phyloP scores from a whole-genome alignment of 2,329 filamentous ascomycete genomes.

The Ophiostoma sp. region DNA sequence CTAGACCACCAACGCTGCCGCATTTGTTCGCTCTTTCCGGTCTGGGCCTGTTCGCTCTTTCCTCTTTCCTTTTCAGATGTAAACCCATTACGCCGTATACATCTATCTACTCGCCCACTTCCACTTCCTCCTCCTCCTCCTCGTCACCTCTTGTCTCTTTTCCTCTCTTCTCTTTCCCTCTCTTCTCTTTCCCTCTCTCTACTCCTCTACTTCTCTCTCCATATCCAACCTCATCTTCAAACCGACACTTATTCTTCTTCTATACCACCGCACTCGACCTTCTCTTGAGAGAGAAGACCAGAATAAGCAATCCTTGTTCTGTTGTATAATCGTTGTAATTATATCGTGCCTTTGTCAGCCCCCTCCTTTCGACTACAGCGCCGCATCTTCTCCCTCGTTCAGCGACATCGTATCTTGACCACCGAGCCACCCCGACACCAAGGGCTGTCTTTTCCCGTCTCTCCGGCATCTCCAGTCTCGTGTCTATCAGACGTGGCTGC shows the following conservation, averaged over 20 bases:
- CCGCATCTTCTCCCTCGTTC: conserved; percentile 12
- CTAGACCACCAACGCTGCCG: neutral
- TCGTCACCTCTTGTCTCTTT: neutral
- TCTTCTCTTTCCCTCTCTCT: neutral
- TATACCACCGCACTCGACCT: neutral
- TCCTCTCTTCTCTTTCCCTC: neutral
- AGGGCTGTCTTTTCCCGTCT: neutral
- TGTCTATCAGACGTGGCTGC: neutral
- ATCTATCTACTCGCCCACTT: neutral
- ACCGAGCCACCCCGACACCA: neutral
- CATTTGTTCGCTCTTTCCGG: conserved; percentile 16
- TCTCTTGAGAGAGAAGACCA: conserved; percentile 20
- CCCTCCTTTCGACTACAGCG: neutral
- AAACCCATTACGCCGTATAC: neutral
- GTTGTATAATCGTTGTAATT: conserved; percentile 4
- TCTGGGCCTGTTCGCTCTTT: conserved; percentile 10
- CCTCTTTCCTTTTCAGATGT: conserved; percentile 15
- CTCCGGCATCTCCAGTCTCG: neutral
- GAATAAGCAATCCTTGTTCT: conserved; percentile 19
- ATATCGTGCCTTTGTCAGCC: neutral
- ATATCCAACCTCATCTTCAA: neutral
- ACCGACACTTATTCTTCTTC: conserved; percentile 5
- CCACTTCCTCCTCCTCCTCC: neutral
- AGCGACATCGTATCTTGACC: conserved; percentile 1
- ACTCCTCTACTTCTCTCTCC: conserved; percentile 1